Evolutionary conservation across 139 green algal genomes (phyloP), one percentile per base, ranked within the genome.

Genomic region (Chlamydomonas sp.): DNA sequence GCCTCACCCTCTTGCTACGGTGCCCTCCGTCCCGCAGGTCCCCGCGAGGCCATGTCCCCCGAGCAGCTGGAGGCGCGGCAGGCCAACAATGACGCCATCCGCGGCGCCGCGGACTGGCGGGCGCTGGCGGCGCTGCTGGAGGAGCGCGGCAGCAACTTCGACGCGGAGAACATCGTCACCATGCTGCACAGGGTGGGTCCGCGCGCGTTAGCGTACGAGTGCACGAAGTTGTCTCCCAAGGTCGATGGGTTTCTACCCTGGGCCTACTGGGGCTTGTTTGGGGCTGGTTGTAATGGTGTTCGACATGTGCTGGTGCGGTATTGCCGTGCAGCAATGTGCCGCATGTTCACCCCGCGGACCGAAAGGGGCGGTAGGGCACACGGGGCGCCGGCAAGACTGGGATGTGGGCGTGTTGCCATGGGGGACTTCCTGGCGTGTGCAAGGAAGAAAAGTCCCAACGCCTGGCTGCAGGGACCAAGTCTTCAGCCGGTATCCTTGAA

Each of bases 131-230:
- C 77, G 16, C 3, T 91, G 16, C 63, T 91, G 14, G 82, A 85
- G 75, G 17, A 72, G 5, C 79, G 73, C 15, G 77, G 88, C 18
- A 66, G 18, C 61, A 62, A 49, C n/a, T 81, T 91, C 67, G 88
- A 91, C 17, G 75, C 16, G 12, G 88, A 91, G 61, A 85, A 91
- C 69, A 80, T 83, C 31, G 3, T n/a, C 14, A 6, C 14, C 68
- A 85, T 91, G 61, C 62, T 91, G 58, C 68, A 77, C 67, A 90
- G 84, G 74, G 72, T 90, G 80, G 0, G 64, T 1, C 7, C 6
- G 15, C 4, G 63, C 73, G 59, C 10, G 79, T 57, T 58, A 73
- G 61, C 73, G 15, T 15, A 18, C 31, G 31, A 49, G 31, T 49
- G 31, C 31, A 49, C 31, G 31, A 49, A 49, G 31, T 49, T 49